A percentile compares a stretch with the other conserved stretches of the same genome.
Conservation (phyloP, 2,329 filamentous ascomycete species). For the Lizonia empirigonia region DNA sequence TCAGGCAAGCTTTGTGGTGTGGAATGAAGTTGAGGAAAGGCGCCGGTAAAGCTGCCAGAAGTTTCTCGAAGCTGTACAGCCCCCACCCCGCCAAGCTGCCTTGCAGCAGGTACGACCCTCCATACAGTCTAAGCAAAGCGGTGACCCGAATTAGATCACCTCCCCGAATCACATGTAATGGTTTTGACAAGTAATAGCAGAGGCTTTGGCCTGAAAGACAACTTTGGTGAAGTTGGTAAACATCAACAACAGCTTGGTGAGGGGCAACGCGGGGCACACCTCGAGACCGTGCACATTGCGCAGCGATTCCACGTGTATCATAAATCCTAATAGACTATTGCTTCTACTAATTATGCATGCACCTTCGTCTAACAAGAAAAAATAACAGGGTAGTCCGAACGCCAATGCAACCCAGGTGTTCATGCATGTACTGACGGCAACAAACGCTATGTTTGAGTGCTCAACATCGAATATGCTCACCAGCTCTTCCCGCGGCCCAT, state of each 20-base stretch:
- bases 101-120: slow-evolving; percentile 14
- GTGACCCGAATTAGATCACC: neutral
- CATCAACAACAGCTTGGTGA: slow-evolving; percentile 21
- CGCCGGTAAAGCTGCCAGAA: slow-evolving; percentile 39
- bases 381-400: slow-evolving; percentile 1
- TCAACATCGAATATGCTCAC: slow-evolving; percentile 10
- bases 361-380: neutral
- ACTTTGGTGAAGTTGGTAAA: slow-evolving; percentile 9
- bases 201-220: neutral
- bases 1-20: slow-evolving; percentile 7
- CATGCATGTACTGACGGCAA: slow-evolving; percentile 6
- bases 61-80: slow-evolving; percentile 33
- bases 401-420: slow-evolving; percentile 16
- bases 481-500: slow-evolving; percentile 10
- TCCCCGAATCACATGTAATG: neutral
- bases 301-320: neutral
- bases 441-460: neutral
- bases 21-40: slow-evolving; percentile 31
- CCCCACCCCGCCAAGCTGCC: slow-evolving; percentile 31
- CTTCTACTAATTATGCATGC: slow-evolving; percentile 1
- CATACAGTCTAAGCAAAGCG: neutral
- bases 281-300: neutral
- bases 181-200: no score
- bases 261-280: slow-evolving; percentile 38
- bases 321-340: neutral